Evolutionary conservation across 2,329 filamentous ascomycete genomes (phyloP).

Genomic region (Raffaelea albimanens): DNA sequence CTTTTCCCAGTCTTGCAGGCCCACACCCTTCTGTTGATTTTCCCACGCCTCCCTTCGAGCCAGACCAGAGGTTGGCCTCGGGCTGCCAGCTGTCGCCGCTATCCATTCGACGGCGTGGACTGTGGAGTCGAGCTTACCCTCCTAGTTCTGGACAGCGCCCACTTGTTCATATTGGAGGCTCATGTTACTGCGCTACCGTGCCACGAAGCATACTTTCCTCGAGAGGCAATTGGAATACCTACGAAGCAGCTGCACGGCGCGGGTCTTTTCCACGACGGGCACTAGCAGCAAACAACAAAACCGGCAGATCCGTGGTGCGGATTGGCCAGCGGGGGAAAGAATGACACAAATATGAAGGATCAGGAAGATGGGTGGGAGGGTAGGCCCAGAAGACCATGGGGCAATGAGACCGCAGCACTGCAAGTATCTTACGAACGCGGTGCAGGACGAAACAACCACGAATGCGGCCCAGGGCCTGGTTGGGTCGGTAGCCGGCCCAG

Average conservation of each 20-base stretch:
- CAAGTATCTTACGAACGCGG: too few species aligned
- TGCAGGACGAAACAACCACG: too few species aligned
- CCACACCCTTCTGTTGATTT: background rate
- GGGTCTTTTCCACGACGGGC: background rate
- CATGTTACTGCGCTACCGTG: background rate
- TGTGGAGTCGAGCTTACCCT: conserved; percentile 4
- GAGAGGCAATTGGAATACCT: too few species aligned
- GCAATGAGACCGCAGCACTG: too few species aligned
- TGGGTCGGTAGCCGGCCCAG: too few species aligned
- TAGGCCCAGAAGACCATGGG: too few species aligned
- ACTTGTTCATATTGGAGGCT: background rate
- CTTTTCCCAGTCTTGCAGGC: background rate
- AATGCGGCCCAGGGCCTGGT: too few species aligned
- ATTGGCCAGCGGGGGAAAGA: too few species aligned
- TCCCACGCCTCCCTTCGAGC: background rate
- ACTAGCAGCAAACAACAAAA: background rate
- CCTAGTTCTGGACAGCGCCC: background rate
- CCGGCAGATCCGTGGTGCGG: too few species aligned
- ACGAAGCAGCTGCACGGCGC: background rate
- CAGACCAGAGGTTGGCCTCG: background rate
- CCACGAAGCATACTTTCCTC: too few species aligned
- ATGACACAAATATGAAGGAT: too few species aligned
- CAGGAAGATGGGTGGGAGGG: too few species aligned
- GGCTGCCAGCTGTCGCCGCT: conserved; percentile 1
- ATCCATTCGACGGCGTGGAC: conserved; percentile 2